Conservation (phyloP, 371 early-diverging fungal genomes). For the Mucor velutinosus region DNA sequence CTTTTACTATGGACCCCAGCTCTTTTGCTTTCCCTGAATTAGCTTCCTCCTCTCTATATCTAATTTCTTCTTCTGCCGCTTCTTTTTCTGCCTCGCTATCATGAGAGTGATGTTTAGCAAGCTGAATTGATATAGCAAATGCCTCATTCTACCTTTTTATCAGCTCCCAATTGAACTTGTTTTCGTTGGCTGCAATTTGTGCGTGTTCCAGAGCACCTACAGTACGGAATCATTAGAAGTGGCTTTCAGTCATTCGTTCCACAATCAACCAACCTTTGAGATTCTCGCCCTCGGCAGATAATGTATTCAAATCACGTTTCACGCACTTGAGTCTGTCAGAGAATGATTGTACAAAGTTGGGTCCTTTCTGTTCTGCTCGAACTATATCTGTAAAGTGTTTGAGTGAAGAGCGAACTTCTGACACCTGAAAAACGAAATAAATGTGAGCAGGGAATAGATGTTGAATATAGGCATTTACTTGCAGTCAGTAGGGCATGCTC, state of each 20-base stretch:
- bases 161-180: conserved; percentile 24
- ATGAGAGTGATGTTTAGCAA: not conserved
- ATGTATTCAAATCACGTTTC: conserved; percentile 26
- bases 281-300: conserved; percentile 29
- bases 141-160: conserved; percentile 23
- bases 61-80: conserved; percentile 23
- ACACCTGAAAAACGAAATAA: conserved; percentile 33
- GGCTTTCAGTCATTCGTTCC: not conserved
- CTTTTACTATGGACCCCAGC: conserved; percentile 29
- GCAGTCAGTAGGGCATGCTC: conserved; percentile 21
- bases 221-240: not conserved
- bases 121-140: not conserved
- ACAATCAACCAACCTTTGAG: conserved; percentile 32
- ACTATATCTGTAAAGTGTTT: conserved; percentile 33
- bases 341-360: conserved; percentile 31
- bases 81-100: conserved; percentile 31
- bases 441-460: not conserved
- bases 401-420: conserved; percentile 39
- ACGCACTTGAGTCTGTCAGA: conserved; percentile 31
- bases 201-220: conserved; percentile 30
- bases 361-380: conserved; percentile 34
- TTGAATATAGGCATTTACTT: not conserved
- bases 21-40: conserved; percentile 31
- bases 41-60: conserved; percentile 23
- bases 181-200: conserved; percentile 23